phyloP scores from a whole-genome alignment of 257 asterid species.

The Ilex asprella region DNA sequence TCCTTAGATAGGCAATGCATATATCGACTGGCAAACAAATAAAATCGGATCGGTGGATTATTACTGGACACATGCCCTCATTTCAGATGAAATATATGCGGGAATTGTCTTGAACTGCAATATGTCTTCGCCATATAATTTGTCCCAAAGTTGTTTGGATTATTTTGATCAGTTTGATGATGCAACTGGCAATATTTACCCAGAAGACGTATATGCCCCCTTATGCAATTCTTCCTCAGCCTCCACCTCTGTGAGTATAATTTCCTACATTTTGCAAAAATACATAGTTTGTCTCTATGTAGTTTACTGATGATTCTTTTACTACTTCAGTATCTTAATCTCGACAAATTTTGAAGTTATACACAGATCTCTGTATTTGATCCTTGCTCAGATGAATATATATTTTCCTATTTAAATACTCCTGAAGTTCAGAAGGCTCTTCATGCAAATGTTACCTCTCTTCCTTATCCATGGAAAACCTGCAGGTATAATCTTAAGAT shows the following conservation, averaged over 20 bases:
- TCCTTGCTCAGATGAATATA: conserved; percentile 46
- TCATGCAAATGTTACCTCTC: conserved; percentile 24
- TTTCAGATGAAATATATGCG: conserved; percentile 52
- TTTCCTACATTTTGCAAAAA: no score
- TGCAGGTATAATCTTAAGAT: conserved; percentile 33
- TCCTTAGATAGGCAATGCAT: conserved; percentile 61
- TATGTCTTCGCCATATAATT: conserved; percentile 17
- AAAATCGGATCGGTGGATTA: conserved; percentile 36
- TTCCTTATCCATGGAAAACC: conserved; percentile 31
- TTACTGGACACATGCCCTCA: conserved; percentile 50
- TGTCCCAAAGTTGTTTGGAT: conserved; percentile 17
- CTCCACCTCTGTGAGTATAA: conserved; percentile 23
- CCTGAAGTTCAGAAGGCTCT: conserved; percentile 45
- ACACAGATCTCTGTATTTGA: conserved; percentile 36
- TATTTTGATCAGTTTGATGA: conserved; percentile 8
- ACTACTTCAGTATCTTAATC: not conserved
- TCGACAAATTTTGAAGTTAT: not conserved
- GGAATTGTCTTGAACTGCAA: conserved; percentile 38
- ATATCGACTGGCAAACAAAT: conserved; percentile 22
- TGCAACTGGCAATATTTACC: conserved; percentile 17
- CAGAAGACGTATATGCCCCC: conserved; percentile 37
- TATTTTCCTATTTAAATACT: conserved; percentile 28
- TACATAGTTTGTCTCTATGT: no score
- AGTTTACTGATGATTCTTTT: no score
- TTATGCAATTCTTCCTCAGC: conserved; percentile 31